Evolutionary conservation across 148 eudicot genomes (phyloP), one percentile per base, ranked within the genome.

Genomic region (Fagopyrum esculentum): DNA sequence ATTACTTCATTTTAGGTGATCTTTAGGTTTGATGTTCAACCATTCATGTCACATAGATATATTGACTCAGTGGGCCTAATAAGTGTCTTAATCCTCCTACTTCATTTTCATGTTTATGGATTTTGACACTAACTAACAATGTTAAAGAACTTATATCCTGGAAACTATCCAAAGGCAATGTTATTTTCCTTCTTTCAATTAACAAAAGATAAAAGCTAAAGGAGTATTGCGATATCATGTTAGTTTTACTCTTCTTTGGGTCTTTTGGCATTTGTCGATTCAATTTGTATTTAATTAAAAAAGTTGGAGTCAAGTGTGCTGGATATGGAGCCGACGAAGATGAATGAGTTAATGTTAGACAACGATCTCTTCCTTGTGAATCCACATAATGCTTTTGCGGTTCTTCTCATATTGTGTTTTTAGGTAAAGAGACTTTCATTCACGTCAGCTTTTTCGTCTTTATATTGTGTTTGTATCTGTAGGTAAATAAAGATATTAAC

Each of bases 261-360:
- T 51, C 22, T 29, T 15, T 51, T 52, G 16, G 43, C 55, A 12
- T 9, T 51, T 52, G 45, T 6, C 8, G 19, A 66, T 17, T 43
- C 40, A 16, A 26, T 69, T 77, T 76, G 45, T 29, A 61, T 61
- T 17, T 57, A 57, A 61, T 81, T 83, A 86, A 95, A 97, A 96
- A 95, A 89, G 98, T 89, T 81, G 69, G 87, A 68, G 96, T 95
- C 75, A 96, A 93, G 45, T 92, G 90, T 82, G 75, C 96, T 81
- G 98, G 98, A 80, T 95, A 92, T 80, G 97, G 96, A 66, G 80
- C 88, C 30, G 97, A 92, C 72, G 97, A 95, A 82, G 98, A 95
- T 87, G 98, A 95, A 81, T 95, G 98, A 97, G 83, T 95, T 72
- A 89, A 86, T 80, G 82, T 95, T 64, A 92, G 98, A 83, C 98